Evolutionary conservation across 139 green algal genomes (phyloP).

Genomic region (Coelastrella sp.): DNA sequence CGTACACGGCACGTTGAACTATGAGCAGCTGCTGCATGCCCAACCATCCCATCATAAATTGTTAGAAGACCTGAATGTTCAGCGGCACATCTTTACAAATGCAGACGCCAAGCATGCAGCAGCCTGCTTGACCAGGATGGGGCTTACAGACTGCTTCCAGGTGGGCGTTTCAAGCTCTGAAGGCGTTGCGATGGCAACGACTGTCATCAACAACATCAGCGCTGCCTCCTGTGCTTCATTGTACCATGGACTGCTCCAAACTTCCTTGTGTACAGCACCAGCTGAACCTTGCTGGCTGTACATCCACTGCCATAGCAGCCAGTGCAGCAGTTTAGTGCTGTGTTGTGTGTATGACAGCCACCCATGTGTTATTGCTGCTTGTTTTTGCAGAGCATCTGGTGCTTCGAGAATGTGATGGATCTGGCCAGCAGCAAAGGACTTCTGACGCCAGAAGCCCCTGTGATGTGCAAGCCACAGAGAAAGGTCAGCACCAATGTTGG

Average conservation of each 20-base stretch:
- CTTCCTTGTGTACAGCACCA: too few species aligned
- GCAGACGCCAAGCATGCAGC: constrained; percentile 79
- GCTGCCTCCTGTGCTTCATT: too few species aligned
- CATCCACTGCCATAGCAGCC: too few species aligned
- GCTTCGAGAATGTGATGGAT: constrained; percentile 81
- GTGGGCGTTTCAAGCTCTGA: background rate
- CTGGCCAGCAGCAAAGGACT: constrained; percentile 51
- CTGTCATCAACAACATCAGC: too few species aligned
- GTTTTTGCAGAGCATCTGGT: constrained; percentile 67
- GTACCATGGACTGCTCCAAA: too few species aligned
- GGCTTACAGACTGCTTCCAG: constrained; percentile 79
- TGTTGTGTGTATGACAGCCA: background rate
- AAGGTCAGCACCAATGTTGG: background rate
- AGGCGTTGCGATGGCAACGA: background rate
- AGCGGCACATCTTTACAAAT: constrained; percentile 89
- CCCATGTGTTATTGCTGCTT: background rate
- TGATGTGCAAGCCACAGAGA: constrained; percentile 82
- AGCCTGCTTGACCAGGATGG: constrained; percentile 74
- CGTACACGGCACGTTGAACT: constrained; percentile 77
- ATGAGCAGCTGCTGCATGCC: constrained; percentile 67
- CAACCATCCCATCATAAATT: constrained; percentile 39
- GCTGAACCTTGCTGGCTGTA: too few species aligned
- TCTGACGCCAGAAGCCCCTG: constrained; percentile 50
- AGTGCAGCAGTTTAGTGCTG: too few species aligned
- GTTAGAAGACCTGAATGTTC: constrained; percentile 55